Base-by-base conservation (phyloP, 1,284 basidiomycete genomes). In the Boletellus sp. region DNA sequence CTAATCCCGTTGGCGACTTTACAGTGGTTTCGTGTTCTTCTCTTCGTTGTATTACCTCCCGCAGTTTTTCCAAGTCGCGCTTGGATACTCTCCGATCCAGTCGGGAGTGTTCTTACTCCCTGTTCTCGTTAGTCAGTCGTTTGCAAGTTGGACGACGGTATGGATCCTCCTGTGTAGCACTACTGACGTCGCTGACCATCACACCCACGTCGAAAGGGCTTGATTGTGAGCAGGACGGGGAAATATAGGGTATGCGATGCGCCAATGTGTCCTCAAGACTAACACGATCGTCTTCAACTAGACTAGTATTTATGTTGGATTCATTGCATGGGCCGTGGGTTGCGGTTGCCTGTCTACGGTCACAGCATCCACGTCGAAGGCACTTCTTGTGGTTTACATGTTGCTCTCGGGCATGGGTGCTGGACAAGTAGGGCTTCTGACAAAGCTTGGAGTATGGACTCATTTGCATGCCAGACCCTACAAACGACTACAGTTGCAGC, bases 31-130 rank as follows among this genome's bases (percentile, higher is more conserved):
- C 57, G 74, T 83, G 8, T 83, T 84, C 66, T 83, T 78, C 65
- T 81, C 78, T 4, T 74, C 80, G 2, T 58, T 84, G 11, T 85
- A 79, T 60, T 85, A 87, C 59, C 75, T 90, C 0, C 87, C 87
- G 1, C 84, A 88, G 55, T 91, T 82, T 65, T 86, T 88, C 65
- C 88, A 91, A 68, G 79, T 89, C 4, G 84, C 80, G 3, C 70
- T 85, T 18, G 83, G 81, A 2, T 85, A 59, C 42, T 59, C 60
- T n/a, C 67, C 62, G 13, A 55, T 58, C 41, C 52, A 46, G 39
- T 65, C 62, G 18, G 71, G 71, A 26, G 52, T 72, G 1, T 60
- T 69, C 19, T 50, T 72, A 10, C 62, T 72, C 36, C 71, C 71
- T 1, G 60, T 69, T 12, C 55, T 72, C 18, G 71, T 86, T 18